Evolutionary conservation across 805 yeast species (phyloP).

Genomic region (Wickerhamiella kurtzmanii): DNA sequence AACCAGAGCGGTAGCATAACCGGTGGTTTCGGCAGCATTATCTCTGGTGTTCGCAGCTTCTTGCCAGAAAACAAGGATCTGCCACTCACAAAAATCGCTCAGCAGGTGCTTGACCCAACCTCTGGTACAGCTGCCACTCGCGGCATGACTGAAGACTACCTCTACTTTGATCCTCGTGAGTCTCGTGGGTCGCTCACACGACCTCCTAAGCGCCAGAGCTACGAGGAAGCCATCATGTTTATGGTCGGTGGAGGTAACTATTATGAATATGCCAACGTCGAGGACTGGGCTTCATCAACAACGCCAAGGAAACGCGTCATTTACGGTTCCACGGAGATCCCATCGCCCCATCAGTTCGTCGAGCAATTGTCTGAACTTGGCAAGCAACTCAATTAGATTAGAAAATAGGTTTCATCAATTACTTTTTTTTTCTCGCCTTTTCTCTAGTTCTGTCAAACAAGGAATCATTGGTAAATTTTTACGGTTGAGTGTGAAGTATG

Average conservation of each 20-base stretch:
- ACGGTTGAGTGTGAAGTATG: too few species aligned
- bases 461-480: too few species aligned
- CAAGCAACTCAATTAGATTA: conserved; percentile 3
- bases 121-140: conserved; percentile 41
- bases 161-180: conserved; percentile 76
- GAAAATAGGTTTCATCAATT: too few species aligned
- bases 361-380: conserved; percentile 25
- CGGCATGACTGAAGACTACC: conserved; percentile 50
- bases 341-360: conserved; percentile 23
- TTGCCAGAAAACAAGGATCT: conserved; percentile 78
- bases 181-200: conserved; percentile 81
- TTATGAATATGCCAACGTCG: conserved; percentile 83
- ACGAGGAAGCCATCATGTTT: conserved; percentile 73
- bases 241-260: conserved; percentile 96
- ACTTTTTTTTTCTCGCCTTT: too few species aligned
- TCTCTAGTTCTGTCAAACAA: too few species aligned
- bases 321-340: conserved; percentile 67
- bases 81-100: conserved; percentile 83
- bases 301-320: conserved; percentile 44
- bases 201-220: conserved; percentile 73
- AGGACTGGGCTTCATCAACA: conserved; percentile 54
- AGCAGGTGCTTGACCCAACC: conserved; percentile 75
- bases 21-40: conserved; percentile 80
- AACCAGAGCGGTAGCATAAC: conserved; percentile 71
- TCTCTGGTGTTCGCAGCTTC: conserved; percentile 74